Conservation (phyloP, 2,329 filamentous ascomycete species). For the Corynespora cassiicola region DNA sequence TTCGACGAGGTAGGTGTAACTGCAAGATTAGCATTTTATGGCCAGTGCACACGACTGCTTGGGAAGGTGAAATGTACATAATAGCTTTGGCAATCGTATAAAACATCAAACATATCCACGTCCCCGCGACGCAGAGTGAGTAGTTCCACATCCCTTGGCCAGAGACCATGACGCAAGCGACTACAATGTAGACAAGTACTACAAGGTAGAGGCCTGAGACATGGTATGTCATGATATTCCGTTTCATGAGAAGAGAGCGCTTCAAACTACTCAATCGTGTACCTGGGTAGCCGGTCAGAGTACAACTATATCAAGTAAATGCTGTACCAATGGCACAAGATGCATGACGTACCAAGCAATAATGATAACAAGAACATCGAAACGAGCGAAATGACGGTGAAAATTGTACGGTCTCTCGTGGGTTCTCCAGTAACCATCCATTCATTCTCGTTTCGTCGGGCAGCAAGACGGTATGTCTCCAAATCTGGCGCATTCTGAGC, state of each 20-base stretch:
- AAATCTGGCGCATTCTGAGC: too few species aligned
- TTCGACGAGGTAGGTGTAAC: conserved; percentile 48
- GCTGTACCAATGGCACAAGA: neutral
- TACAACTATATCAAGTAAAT: neutral
- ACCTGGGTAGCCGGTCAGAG: conserved; percentile 6
- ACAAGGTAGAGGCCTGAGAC: conserved; percentile 22
- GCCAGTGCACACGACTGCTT: too few species aligned
- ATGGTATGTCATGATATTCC: conserved; percentile 22
- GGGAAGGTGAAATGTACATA: conserved; percentile 14
- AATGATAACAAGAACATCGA: conserved; percentile 17
- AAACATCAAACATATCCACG: conserved; percentile 46
- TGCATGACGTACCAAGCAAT: conserved; percentile 15
- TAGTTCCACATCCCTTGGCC: conserved; percentile 34
- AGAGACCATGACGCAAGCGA: conserved; percentile 29
- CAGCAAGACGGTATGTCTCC: too few species aligned
- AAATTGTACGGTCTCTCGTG: conserved; percentile 17
- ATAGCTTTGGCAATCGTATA: conserved; percentile 41
- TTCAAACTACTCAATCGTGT: conserved; percentile 15
- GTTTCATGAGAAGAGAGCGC: conserved; percentile 12
- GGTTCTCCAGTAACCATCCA: conserved; percentile 16
- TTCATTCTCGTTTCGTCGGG: conserved; percentile 10
- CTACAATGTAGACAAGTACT: conserved; percentile 23
- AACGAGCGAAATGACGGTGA: conserved; percentile 14
- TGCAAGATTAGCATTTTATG: conserved; percentile 2
- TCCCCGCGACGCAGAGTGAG: conserved; percentile 35